Percentiles rank a stretch among this genome's conserved stretches.
phyloP scores from a whole-genome alignment of 257 asterid species.

The Ajuga chamaepitys region DNA sequence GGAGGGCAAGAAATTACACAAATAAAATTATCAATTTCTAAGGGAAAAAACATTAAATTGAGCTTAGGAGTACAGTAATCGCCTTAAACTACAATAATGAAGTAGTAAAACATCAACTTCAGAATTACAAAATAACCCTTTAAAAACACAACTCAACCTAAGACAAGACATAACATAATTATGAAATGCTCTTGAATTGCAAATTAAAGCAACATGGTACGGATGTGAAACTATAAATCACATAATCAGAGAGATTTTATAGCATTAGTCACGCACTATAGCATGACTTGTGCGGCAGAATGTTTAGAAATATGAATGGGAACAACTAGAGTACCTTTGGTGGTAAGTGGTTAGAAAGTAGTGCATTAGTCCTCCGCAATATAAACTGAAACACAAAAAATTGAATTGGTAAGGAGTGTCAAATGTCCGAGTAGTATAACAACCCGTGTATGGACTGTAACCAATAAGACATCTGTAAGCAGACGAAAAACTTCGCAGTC shows the following conservation, averaged over 20 bases:
- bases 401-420: slow-evolving; percentile 17
- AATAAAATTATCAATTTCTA: neutral
- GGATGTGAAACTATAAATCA: neutral
- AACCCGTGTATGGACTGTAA: slow-evolving; percentile 4
- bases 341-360: slow-evolving; percentile 92
- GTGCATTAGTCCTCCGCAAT: slow-evolving; percentile 94
- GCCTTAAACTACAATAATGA: neutral
- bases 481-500: slow-evolving; percentile 11
- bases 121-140: neutral
- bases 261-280: neutral
- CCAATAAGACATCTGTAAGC: neutral
- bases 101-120: neutral
- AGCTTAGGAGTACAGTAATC: neutral
- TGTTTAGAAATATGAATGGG: neutral
- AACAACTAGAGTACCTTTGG: slow-evolving; percentile 64
- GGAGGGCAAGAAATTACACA: neutral
- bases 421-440: slow-evolving; percentile 1
- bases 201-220: neutral
- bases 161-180: neutral
- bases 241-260: neutral
- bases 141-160: neutral
- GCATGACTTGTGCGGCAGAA: neutral
- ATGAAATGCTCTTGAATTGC: neutral
- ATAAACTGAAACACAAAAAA: slow-evolving; percentile 59
- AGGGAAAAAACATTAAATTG: neutral